Base-by-base conservation (phyloP, 108 stramenopile genomes). In the Aurantiochytrium sp. region DNA sequence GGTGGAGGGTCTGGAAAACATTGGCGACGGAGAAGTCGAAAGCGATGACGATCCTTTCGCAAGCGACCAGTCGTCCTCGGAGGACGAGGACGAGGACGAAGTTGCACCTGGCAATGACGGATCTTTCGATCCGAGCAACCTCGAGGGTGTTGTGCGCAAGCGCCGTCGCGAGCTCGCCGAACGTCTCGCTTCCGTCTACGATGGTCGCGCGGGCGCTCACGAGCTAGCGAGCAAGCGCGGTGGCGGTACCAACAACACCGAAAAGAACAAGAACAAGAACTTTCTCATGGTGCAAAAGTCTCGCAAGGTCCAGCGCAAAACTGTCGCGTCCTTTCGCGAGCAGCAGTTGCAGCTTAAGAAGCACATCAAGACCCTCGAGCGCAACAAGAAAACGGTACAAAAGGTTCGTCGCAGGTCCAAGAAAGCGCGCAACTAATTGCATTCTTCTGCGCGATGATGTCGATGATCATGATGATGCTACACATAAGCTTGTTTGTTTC, bases 171-270 rank as follows among this genome's bases (percentile, higher is more conserved):
- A 60, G 42, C 69, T 88, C 23, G 59, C 72, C 1, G 72, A 88
- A 19, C 59, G 88, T 45, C 88, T 60, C 21, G 88, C 88, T 6
- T 43, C 88, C 35, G 72, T 72, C 18, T 44, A 60, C 88, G 72
- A 88, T 14, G 88, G 69, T 73, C 69, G 69, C 88, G 35, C 21
- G 6, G 69, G 88, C n/a, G 88, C 59, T n/a, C 59, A 88, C 29
- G 71, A 88, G 88, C 42, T 45, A 12, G 49, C 21, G 6, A 89
- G 45, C 89, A 91, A 89, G 53, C 95, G 96, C 21, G 93, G 92
- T 43, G 97, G 97, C 59, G 97, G 97, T 58, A 94, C 95, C 28
- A 98, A 96, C 43, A 98, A 98, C 90, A 95, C 92, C 12, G 97
- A 98, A 91, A 98, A 98, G 93, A 91, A 91, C 88, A 91, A 96